Evolutionary conservation across 768 basidiomycete species (phyloP), one percentile per base, ranked within the genome.

Genomic region (Suillus brevipes): DNA sequence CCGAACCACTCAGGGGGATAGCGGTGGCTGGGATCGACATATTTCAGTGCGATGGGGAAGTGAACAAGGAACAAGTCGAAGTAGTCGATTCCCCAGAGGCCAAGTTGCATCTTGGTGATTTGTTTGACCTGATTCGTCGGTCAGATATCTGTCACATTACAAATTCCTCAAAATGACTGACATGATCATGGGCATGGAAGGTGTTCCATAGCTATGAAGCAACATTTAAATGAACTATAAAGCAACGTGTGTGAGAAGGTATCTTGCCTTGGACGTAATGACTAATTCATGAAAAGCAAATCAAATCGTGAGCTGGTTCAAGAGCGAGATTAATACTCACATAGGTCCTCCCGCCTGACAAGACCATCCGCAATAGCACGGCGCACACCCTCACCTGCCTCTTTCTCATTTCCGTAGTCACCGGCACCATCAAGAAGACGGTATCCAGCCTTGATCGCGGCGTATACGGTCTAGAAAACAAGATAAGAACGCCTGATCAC

Each of bases 321-420:
- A 14, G 14, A 52, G 37, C 23, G 36, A 43, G 13, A 28, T 31
- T 31, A 28, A 25, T 16, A 82, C 89, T 79, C 75, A 91, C 90
- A 93, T 37, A 97, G 80, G 14, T 97, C 94, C 76, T 94, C 91
- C 42, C 95, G 85, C 78, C 91, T 94, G 64, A 97, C 90, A 43
- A 95, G 73, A 16, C 94, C 93, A 8, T 94, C 92, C 47, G 79
- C 74, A 68, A 95, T 84, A n/a, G 93, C 94, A 16, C 87, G 86
- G 61, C 81, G 83, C 64, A 95, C 83, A 67, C 94, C 94, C 70
- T 88, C 83, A 2, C 91, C 93, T 6, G 90, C 89, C 38, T 94
- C 88, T 71, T 88, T 91, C 78, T 97, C 95, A 68, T 97, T 96
- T 9, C 91, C 94, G 74, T 94, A 95, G 78, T 93, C 92, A 68